These are phyloP conservation scores for Dichotomocladium elegans DNA, from an alignment of 371 early-diverging fungal species.

Conservation along the genomic window DNA sequence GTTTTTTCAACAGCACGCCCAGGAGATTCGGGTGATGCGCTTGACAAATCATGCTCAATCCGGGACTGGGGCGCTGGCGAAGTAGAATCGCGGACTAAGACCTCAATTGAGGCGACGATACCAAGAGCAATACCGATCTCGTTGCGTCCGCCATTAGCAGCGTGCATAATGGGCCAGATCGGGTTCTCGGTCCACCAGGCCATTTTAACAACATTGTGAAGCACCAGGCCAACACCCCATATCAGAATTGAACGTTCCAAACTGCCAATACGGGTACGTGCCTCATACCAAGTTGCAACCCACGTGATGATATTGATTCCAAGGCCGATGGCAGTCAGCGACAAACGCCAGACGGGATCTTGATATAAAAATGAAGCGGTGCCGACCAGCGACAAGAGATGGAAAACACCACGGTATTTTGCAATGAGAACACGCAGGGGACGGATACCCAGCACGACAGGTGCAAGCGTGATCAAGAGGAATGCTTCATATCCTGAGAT, in stretches of 20 bases:
- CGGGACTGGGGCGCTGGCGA: background rate
- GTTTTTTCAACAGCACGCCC: slow-evolving; percentile 6
- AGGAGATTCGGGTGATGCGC: slow-evolving; percentile 4
- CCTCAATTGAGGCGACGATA: slow-evolving; percentile 52
- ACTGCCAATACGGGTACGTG: slow-evolving; percentile 45
- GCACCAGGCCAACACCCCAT: slow-evolving; percentile 65
- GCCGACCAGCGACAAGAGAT: slow-evolving; percentile 59
- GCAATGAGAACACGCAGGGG: slow-evolving; percentile 54
- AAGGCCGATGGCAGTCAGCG: slow-evolving; percentile 56
- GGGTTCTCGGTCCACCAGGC: slow-evolving; percentile 79
- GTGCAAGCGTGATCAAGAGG: slow-evolving; percentile 59
- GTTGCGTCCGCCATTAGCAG: slow-evolving; percentile 68
- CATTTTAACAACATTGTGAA: slow-evolving; percentile 69
- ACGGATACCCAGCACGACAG: slow-evolving; percentile 61
- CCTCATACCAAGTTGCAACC: slow-evolving; percentile 56
- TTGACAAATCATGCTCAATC: slow-evolving; percentile 2
- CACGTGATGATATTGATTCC: slow-evolving; percentile 57
- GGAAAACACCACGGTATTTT: slow-evolving; percentile 54
- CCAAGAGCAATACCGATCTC: slow-evolving; percentile 60
- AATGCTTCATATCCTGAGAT: slow-evolving; percentile 78
- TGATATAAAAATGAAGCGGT: slow-evolving; percentile 54
- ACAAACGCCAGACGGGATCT: slow-evolving; percentile 61
- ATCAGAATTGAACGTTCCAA: slow-evolving; percentile 61
- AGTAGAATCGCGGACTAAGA: slow-evolving; percentile 41
- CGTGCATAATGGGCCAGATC: slow-evolving; percentile 78